These are phyloP conservation scores for Mimosa bimucronata DNA, from an alignment of 306 rosid species.

Conservation along the genomic window DNA sequence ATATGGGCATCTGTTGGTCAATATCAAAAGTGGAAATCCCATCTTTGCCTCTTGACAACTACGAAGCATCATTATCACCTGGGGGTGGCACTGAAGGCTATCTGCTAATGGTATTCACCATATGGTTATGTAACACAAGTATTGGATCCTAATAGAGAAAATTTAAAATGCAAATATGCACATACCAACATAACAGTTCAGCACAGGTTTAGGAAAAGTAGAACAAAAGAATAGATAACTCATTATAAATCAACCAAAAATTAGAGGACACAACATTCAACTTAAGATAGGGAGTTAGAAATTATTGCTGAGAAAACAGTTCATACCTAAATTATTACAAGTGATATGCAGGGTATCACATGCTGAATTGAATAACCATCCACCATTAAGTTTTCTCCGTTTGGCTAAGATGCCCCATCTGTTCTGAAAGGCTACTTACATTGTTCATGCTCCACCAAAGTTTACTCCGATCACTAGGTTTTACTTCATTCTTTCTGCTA, in stretches of 20 bases:
- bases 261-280: slow-evolving; percentile 13
- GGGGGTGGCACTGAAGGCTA: slow-evolving; percentile 5
- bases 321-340: slow-evolving; percentile 55
- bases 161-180: slow-evolving; percentile 9
- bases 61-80: background rate
- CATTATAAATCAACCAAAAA: slow-evolving; percentile 8
- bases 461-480: slow-evolving; percentile 40
- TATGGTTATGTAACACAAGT: background rate
- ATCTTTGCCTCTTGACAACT: background rate
- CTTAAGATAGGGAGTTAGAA: slow-evolving; percentile 18
- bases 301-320: slow-evolving; percentile 21
- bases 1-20: background rate
- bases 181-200: background rate
- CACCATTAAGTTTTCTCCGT: slow-evolving; percentile 50
- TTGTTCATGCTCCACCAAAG: slow-evolving; percentile 70
- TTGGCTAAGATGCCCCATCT: slow-evolving; percentile 71
- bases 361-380: slow-evolving; percentile 40
- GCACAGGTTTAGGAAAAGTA: background rate
- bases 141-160: background rate
- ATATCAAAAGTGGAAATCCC: background rate
- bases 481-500: slow-evolving; percentile 49
- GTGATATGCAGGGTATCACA: slow-evolving; percentile 48
- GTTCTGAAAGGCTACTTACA: slow-evolving; percentile 71
- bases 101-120: background rate
- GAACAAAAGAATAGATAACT: slow-evolving; percentile 25